phyloP scores from a whole-genome alignment of 192 early-diverging fungal genomes.

The Podila horticola region DNA sequence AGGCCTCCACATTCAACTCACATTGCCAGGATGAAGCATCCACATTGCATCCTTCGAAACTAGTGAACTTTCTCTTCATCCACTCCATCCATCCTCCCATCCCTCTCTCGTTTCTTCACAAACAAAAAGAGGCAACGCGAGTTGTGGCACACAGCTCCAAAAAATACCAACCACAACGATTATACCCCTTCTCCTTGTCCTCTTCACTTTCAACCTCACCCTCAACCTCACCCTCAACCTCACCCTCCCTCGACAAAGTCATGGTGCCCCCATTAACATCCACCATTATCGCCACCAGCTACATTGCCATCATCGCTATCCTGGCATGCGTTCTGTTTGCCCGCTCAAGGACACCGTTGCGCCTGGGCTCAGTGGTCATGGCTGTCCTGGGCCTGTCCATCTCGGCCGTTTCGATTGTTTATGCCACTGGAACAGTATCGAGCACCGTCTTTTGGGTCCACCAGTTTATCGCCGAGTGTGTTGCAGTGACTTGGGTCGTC shows the following conservation, averaged over 20 bases:
- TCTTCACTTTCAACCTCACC: neutral
- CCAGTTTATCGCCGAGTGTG: conserved; percentile 38
- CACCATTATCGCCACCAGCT: conserved; percentile 32
- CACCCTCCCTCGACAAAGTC: neutral
- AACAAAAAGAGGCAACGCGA: too few species aligned
- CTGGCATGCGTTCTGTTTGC: conserved; percentile 22
- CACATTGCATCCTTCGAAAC: too few species aligned
- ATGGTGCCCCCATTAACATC: conserved; percentile 14
- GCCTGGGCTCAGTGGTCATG: conserved; percentile 42
- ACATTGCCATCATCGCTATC: conserved; percentile 13
- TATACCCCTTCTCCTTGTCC: neutral
- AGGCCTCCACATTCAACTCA: neutral
- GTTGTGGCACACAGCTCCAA: neutral
- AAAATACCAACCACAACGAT: neutral
- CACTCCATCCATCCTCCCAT: neutral
- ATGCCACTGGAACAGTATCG: conserved; percentile 15
- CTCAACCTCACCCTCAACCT: neutral
- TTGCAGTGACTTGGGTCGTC: conserved; percentile 43
- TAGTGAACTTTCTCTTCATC: neutral
- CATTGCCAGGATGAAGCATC: conserved; percentile 3
- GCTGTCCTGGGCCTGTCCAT: conserved; percentile 42
- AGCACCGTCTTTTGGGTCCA: conserved; percentile 34
- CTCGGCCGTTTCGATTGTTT: conserved; percentile 36
- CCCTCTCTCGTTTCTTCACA: neutral
- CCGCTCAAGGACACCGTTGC: conserved; percentile 39